Conservation (phyloP, 805 yeast species). For the Vanderwaltozyma yarrowii region DNA sequence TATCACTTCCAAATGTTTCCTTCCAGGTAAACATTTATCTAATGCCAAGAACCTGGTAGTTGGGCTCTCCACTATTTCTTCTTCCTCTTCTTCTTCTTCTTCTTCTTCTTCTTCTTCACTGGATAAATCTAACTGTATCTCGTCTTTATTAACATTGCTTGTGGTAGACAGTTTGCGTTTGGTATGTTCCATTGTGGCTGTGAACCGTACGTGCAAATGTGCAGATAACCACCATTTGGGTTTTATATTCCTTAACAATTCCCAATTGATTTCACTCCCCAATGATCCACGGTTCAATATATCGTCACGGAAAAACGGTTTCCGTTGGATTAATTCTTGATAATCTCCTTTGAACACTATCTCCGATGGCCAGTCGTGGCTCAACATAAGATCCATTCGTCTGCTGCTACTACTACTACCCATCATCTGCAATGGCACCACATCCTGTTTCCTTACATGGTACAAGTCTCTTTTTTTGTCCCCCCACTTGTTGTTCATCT, state of each 20-base stretch:
- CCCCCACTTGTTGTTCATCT: constrained; percentile 22
- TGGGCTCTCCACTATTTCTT: constrained; percentile 5
- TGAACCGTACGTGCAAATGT: constrained; percentile 71
- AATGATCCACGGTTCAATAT: constrained; percentile 40
- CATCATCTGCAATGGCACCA: constrained; percentile 39
- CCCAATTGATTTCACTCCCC: constrained; percentile 64
- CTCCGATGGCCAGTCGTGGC: constrained; percentile 94
- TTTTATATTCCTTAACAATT: constrained; percentile 39
- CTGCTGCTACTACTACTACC: not conserved
- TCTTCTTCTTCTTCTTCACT: constrained; percentile 4
- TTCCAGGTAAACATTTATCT: constrained; percentile 69
- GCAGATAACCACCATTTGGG: constrained; percentile 83
- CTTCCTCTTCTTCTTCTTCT: constrained; percentile 1
- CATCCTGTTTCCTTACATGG: constrained; percentile 51
- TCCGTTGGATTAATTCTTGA: constrained; percentile 38
- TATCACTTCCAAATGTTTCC: constrained; percentile 47
- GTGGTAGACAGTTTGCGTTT: constrained; percentile 5
- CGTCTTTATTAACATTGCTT: constrained; percentile 20
- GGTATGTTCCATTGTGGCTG: constrained; percentile 42
- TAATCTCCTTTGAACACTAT: constrained; percentile 57
- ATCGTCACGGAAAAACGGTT: constrained; percentile 63
- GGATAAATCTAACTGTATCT: constrained; percentile 27
- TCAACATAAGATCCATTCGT: constrained; percentile 46
- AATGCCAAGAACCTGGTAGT: constrained; percentile 58
- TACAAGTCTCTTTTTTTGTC: constrained; percentile 33